Conservation (phyloP, 2,329 filamentous ascomycete genomes). For the Aureobasidium vineae region DNA sequence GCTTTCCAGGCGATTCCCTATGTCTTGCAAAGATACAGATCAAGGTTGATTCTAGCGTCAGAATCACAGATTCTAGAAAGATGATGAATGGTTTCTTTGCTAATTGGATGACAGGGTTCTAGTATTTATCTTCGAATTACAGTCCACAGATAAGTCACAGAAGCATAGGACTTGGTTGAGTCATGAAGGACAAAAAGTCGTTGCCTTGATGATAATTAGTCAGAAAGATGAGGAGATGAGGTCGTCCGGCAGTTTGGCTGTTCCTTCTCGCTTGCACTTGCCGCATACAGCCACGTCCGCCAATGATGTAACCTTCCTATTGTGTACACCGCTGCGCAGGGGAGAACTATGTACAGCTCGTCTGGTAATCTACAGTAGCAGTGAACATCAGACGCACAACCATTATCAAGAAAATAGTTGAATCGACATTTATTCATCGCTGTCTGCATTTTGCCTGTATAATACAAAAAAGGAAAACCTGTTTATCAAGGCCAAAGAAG, state of each 20-base stretch:
- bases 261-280: conserved; percentile 14
- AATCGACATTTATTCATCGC: not conserved
- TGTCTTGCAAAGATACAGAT: not conserved
- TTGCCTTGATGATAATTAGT: not conserved
- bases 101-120: not conserved
- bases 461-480: conserved; percentile 11
- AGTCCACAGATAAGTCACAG: not conserved
- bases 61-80: not conserved
- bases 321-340: not conserved
- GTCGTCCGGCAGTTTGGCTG: not conserved
- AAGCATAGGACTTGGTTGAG: not conserved
- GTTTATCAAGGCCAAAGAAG: not conserved
- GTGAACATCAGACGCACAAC: not conserved
- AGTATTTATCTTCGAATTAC: not conserved
- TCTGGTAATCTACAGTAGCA: not conserved
- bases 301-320: not conserved
- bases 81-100: not conserved
- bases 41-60: not conserved
- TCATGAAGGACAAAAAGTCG: not conserved
- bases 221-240: not conserved
- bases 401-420: too few species aligned
- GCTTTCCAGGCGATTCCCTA: too few species aligned
- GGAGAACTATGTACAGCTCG: not conserved
- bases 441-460: conserved; percentile 7
- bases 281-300: not conserved